Conservation (phyloP, 495 filamentous ascomycete genomes). For the Tetracladium marchalianum region DNA sequence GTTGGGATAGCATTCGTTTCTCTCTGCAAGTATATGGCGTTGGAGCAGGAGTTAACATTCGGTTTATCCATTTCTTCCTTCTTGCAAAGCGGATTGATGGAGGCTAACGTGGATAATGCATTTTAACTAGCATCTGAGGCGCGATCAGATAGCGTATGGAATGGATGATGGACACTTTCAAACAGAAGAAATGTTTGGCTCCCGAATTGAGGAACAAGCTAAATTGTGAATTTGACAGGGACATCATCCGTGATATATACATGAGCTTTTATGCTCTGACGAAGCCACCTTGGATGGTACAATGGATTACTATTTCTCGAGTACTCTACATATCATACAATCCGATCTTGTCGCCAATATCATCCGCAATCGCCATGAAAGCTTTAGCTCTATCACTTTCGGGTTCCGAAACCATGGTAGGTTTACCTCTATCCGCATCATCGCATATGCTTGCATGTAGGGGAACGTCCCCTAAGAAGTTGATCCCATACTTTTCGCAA, state of each 20-base stretch:
- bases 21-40: slow-evolving; percentile 22
- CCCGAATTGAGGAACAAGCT: slow-evolving; percentile 8
- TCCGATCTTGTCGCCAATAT: slow-evolving; percentile 42
- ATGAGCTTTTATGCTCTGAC: too few relatives aligned
- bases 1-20: background rate
- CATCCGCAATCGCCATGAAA: slow-evolving; percentile 60
- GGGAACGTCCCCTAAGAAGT: slow-evolving; percentile 81
- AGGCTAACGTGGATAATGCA: slow-evolving; percentile 17
- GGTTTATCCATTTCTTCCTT: slow-evolving; percentile 2
- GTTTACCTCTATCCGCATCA: slow-evolving; percentile 81
- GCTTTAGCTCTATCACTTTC: slow-evolving; percentile 57
- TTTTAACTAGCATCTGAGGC: background rate
- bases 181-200: background rate
- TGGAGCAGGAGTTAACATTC: slow-evolving; percentile 1
- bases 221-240: slow-evolving; percentile 11
- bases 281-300: too few relatives aligned
- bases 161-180: background rate
- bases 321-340: slow-evolving; percentile 3
- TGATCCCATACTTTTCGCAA: slow-evolving; percentile 56
- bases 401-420: slow-evolving; percentile 82
- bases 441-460: slow-evolving; percentile 79
- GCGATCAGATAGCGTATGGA: slow-evolving; percentile 3
- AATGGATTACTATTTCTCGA: background rate
- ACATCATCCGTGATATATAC: background rate
- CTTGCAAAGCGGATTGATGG: slow-evolving; percentile 8